Evolutionary conservation across 805 yeast genomes (phyloP).

Genomic region (Wickerhamomyces silvicola): DNA sequence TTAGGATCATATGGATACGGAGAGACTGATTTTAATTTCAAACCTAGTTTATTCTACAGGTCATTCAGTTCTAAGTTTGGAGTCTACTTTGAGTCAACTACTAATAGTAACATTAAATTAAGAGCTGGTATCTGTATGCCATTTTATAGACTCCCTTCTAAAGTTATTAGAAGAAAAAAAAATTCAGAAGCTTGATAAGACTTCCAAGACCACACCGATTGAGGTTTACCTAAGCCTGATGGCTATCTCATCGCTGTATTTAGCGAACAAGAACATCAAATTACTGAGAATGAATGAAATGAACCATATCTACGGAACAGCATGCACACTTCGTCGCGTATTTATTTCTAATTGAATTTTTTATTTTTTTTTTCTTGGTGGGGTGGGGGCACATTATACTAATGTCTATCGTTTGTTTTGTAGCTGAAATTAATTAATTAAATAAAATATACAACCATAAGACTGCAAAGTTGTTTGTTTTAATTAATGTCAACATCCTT

Average conservation of each 20-base stretch:
- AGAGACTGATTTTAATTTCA: constrained; percentile 23
- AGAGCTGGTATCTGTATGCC: constrained; percentile 50
- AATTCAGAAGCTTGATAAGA: constrained; percentile 12
- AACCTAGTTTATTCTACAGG: constrained; percentile 32
- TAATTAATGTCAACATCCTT: constrained; percentile 48
- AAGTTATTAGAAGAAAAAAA: constrained; percentile 35
- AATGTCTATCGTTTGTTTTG: background rate
- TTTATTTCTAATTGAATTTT: constrained; percentile 23
- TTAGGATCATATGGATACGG: constrained; percentile 36
- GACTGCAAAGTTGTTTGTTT: too few species aligned
- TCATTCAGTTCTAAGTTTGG: constrained; percentile 51
- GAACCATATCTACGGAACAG: constrained; percentile 40
- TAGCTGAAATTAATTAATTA: background rate
- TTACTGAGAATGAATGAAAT: constrained; percentile 32
- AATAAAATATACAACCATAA: too few species aligned
- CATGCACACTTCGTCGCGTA: constrained; percentile 41
- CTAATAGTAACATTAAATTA: constrained; percentile 24
- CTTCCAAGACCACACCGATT: constrained; percentile 15
- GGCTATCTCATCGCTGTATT: constrained; percentile 47
- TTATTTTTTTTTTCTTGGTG: background rate
- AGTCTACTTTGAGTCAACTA: constrained; percentile 31
- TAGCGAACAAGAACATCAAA: constrained; percentile 24
- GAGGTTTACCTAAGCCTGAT: constrained; percentile 45
- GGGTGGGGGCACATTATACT: background rate
- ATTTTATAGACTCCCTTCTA: constrained; percentile 37